A percentile compares a stretch with the other conserved stretches of the same genome.
These are phyloP conservation scores for Leptodermis oblonga DNA, from an alignment of 257 asterid species.

Conservation along the genomic window DNA sequence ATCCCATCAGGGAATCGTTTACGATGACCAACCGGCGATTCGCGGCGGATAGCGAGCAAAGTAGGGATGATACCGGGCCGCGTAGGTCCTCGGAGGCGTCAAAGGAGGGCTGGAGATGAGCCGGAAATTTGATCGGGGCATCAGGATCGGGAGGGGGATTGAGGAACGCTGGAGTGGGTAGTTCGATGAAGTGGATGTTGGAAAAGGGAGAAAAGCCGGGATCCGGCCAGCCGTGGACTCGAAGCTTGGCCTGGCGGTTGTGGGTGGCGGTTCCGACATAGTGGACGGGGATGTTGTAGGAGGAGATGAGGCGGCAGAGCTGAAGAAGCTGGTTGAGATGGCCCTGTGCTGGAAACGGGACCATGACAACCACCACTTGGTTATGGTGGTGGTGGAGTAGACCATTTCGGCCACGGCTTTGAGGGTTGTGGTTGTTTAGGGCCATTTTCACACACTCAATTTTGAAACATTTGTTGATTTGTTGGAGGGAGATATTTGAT, in stretches of 20 bases:
- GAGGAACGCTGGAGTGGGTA: constrained; percentile 32
- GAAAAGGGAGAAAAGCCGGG: constrained; percentile 26
- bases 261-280: constrained; percentile 51
- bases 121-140: constrained; percentile 45
- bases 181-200: constrained; percentile 48
- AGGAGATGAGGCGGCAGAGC: constrained; percentile 52
- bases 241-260: constrained; percentile 44
- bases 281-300: constrained; percentile 41
- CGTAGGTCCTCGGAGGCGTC: constrained; percentile 36
- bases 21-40: constrained; percentile 35
- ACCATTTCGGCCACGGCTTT: not conserved
- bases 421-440: not conserved
- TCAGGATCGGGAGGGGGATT: constrained; percentile 37
- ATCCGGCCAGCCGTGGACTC: too few species aligned
- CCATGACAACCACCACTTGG: constrained; percentile 46
- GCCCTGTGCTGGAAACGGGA: constrained; percentile 71
- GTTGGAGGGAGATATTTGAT: not conserved
- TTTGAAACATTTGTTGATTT: not conserved
- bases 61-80: constrained; percentile 32
- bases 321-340: constrained; percentile 80
- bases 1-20: constrained; percentile 53
- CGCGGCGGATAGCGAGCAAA: constrained; percentile 20
- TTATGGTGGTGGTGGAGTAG: too few species aligned
- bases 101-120: constrained; percentile 42
- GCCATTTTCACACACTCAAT: not conserved